Percentiles rank a stretch among this genome's conserved stretches.
Evolutionary conservation across 2,329 filamentous ascomycete genomes (phyloP).

Genomic region (Alternaria tenuissima): DNA sequence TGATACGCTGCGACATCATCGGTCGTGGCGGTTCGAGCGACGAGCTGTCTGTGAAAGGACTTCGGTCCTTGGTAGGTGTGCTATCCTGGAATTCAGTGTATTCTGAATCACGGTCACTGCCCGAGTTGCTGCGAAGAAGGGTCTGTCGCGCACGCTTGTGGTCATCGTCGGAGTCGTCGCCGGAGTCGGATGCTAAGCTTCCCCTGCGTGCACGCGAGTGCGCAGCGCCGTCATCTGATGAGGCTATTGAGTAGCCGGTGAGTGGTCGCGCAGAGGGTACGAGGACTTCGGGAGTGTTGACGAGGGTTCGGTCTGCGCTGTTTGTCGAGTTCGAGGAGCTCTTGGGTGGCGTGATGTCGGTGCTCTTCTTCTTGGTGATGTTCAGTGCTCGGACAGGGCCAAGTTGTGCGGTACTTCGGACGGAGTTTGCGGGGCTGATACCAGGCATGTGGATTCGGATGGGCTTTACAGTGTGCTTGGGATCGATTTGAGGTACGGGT

Average conservation of each 20-base stretch:
- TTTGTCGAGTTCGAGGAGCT: slow-evolving; percentile 32
- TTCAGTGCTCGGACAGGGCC: slow-evolving; percentile 58
- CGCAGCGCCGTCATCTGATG: slow-evolving; percentile 41
- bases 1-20: slow-evolving; percentile 40
- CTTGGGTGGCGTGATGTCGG: slow-evolving; percentile 39
- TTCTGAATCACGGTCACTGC: slow-evolving; percentile 38
- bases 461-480: slow-evolving; percentile 52
- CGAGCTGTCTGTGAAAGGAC: slow-evolving; percentile 47
- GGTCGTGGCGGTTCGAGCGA: slow-evolving; percentile 35
- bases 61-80: slow-evolving; percentile 40
- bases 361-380: slow-evolving; percentile 51
- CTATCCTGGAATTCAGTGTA: slow-evolving; percentile 48
- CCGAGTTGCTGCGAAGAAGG: slow-evolving; percentile 37
- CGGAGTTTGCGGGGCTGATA: slow-evolving; percentile 47
- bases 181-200: slow-evolving; percentile 44
- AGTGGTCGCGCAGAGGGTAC: slow-evolving; percentile 39
- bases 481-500: slow-evolving; percentile 77
- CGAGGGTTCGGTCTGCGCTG: slow-evolving; percentile 31
- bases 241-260: slow-evolving; percentile 43
- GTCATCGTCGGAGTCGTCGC: slow-evolving; percentile 40
- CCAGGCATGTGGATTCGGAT: slow-evolving; percentile 55
- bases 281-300: slow-evolving; percentile 35
- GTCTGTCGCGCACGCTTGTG: slow-evolving; percentile 45
- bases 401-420: slow-evolving; percentile 50
- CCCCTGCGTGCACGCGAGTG: slow-evolving; percentile 45